Conservation (phyloP, 2,329 filamentous ascomycete genomes). For the Magnaporthales sp. region DNA sequence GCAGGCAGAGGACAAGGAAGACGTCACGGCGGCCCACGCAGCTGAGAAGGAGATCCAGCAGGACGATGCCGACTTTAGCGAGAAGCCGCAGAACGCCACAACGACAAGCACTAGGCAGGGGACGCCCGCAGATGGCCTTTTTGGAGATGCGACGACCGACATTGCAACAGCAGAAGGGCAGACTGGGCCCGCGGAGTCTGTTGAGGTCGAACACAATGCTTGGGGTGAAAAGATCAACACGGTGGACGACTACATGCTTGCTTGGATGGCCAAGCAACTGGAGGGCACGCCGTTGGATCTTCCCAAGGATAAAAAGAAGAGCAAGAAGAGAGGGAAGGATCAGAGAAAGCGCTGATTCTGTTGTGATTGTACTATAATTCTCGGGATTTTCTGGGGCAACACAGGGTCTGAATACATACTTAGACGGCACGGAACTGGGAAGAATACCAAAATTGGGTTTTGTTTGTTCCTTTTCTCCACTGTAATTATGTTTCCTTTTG, state of each 20-base stretch:
- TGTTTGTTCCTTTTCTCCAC: neutral
- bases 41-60: conserved; percentile 85
- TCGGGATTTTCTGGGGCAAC: neutral
- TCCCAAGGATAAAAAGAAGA: conserved; percentile 56
- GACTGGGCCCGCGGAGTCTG: conserved; percentile 8
- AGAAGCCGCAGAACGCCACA: conserved; percentile 38
- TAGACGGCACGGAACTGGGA: neutral
- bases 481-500: neutral
- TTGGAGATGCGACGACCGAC: conserved; percentile 18
- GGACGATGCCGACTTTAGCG: conserved; percentile 78
- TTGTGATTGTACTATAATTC: neutral
- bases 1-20: conserved; percentile 85
- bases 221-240: conserved; percentile 49
- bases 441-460: neutral
- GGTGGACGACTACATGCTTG: conserved; percentile 70
- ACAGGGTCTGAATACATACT: neutral
- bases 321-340: conserved; percentile 50
- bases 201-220: conserved; percentile 45
- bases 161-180: conserved; percentile 8
- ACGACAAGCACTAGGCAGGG: conserved; percentile 43
- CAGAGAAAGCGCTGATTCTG: conserved; percentile 36
- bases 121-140: conserved; percentile 31
- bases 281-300: conserved; percentile 52
- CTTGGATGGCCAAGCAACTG: conserved; percentile 55
- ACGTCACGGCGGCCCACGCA: conserved; percentile 76